phyloP scores from a whole-genome alignment of 208 protist species.

The Naegleria fowleri region DNA sequence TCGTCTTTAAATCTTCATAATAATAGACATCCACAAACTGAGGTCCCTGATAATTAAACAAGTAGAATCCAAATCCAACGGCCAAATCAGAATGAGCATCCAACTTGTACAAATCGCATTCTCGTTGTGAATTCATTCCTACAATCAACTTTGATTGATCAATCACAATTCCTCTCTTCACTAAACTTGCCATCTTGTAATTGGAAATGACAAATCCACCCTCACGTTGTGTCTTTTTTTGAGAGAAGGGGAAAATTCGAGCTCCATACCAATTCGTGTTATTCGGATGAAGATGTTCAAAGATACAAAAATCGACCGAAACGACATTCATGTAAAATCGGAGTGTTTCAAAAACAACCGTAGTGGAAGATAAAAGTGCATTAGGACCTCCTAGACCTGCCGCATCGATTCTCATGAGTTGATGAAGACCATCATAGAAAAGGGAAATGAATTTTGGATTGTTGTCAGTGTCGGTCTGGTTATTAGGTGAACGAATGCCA shows the following conservation, averaged over 20 bases:
- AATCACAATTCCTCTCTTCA: not conserved
- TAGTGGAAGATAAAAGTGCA: not conserved
- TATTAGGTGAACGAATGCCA: not conserved
- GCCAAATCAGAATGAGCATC: not conserved
- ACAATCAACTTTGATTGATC: not conserved
- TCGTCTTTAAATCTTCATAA: not conserved
- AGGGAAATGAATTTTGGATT: not conserved
- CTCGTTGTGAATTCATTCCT: not conserved
- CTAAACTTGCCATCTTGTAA: not conserved
- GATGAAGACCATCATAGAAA: not conserved
- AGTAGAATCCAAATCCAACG: not conserved
- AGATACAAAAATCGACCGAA: not conserved
- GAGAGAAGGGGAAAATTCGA: not conserved
- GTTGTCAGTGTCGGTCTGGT: not conserved
- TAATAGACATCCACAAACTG: not conserved
- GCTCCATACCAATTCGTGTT: not conserved
- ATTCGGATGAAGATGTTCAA: not conserved
- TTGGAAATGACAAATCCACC: not conserved
- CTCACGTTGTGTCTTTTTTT: not conserved
- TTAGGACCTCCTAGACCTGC: not conserved
- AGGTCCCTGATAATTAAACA: not conserved
- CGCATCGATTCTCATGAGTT: not conserved
- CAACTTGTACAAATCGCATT: not conserved
- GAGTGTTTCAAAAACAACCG: not conserved
- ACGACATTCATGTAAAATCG: not conserved